Evolutionary conservation across 371 early-diverging fungal species (phyloP).

Genomic region (Pancytospora philotis): DNA sequence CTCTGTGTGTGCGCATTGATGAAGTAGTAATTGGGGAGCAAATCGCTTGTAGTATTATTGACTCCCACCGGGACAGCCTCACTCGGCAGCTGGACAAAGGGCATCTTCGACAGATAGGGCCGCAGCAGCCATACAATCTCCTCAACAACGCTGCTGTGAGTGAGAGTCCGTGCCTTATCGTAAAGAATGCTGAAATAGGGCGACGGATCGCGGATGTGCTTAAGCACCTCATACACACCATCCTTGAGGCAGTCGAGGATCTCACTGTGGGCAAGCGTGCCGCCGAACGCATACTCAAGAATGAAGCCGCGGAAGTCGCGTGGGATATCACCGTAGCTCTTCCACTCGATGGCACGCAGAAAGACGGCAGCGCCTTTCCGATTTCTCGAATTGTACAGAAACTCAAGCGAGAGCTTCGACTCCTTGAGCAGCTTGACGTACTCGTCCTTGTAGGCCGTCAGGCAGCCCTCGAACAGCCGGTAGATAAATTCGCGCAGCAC

Average conservation of each 20-base stretch:
- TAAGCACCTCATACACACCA: slow-evolving; percentile 4
- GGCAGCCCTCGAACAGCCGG: slow-evolving; percentile 38
- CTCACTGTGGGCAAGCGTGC: not conserved
- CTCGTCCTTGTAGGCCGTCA: slow-evolving; percentile 36
- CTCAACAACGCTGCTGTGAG: not conserved
- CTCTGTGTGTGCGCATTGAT: slow-evolving; percentile 11
- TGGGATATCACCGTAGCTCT: not conserved
- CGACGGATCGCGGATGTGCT: not conserved
- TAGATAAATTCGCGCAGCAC: slow-evolving; percentile 4
- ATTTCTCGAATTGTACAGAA: not conserved
- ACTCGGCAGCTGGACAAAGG: not conserved
- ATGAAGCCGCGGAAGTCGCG: not conserved
- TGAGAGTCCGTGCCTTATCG: slow-evolving; percentile 1
- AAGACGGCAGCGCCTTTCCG: not conserved
- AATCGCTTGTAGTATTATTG: not conserved
- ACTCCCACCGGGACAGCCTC: not conserved
- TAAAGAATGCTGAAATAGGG: not conserved
- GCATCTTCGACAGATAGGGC: not conserved
- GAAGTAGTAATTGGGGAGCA: not conserved
- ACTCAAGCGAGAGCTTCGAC: not conserved
- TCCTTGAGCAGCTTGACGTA: not conserved
- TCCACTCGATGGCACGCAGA: not conserved
- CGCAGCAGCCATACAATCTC: not conserved
- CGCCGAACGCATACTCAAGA: not conserved
- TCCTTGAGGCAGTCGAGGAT: slow-evolving; percentile 1